Evolutionary conservation across 768 basidiomycete genomes (phyloP), one percentile per base, ranked within the genome.

Genomic region (Wakefieldia striispora): DNA sequence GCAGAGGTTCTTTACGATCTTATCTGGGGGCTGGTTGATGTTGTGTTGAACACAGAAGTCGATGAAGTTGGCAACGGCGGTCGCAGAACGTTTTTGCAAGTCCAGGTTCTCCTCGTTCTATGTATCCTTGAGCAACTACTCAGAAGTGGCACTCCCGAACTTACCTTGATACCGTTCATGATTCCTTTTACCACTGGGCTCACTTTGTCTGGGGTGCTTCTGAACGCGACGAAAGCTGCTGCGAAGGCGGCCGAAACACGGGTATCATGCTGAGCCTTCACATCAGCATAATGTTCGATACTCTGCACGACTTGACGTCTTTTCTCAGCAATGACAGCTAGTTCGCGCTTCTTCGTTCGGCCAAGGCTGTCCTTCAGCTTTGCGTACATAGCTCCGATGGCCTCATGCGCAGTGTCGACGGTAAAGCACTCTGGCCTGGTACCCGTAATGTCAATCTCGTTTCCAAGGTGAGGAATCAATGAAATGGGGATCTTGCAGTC

Each of bases 1-100:
- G 72, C 92, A 95, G 8, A 98, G 81, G 64, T 99, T 99, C 72
- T 92, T 93, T 55, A 98, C 84, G 49, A 99, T 91, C 75, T 99
- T 99, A 60, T 94, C 91, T 1, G 89, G 88, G 3, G 95, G 94
- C 61, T 94, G 91, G 27, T 77, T 67, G 42, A 92, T 82, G 39
- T 82, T 78, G 64, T 80, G 83, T 60, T 74, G 73, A 3, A 83
- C 77, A 66, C 92, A 97, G 63, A 91, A 91, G 49, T 86, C 83
- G 55, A 97, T 81, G 69, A 99, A 94, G 6, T 84, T 79, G 5
- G 94, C 88, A 14, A 98, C 88, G 0, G 93, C 85, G 0, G 74
- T 74, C 0, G 95, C 95, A 1, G 93, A 91, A 11, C 95, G 89
- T 21, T 74, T 82, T 67, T 99, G 97, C 5, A 98, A 77, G 60